Base-by-base conservation (phyloP, 2,329 filamentous ascomycete species). In the Ophiosphaerella herpotricha region DNA sequence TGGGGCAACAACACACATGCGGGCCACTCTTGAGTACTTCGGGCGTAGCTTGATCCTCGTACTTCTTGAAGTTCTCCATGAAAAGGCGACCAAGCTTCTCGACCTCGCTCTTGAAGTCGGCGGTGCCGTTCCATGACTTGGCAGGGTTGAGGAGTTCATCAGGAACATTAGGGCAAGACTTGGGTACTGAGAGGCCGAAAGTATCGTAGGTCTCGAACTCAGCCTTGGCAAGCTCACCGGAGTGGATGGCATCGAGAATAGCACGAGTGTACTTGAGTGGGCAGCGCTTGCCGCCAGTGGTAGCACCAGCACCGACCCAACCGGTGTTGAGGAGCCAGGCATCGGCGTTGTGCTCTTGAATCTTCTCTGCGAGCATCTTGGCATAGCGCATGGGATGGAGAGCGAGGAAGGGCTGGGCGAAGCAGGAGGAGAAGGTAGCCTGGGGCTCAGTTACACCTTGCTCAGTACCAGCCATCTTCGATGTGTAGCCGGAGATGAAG, bases 401-500 rank as follows among this genome's bases (percentile, higher is more conserved):
- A 36, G 94, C 94, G 68, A 99, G 82, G 91, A 99, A 99, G 56
- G 94, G 94, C 80, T 99, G 94, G 48, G 94, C 94, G 79, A 99
- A 99, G 86, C 94, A 99, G 45, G 92, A 95, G 23, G 92, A 97
- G 86, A 99, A 99, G 70, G 94, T 99, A 21, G 94, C 94, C 79
- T 97, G 91, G 60, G 94, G 94, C 80, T 99, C 94, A 8, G 90
- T 95, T 60, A 99, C 86, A 71, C 94, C 94, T 61, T 97, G 91
- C 80, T 99, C 94, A 31, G 94, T 99, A 71, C 94, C 94, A 60
- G 94, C 94, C 94, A 99, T 99, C 87, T 99, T 99, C 73, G 93
- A 97, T 59, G 94, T 99, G 84, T 99, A 99, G 67, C 94, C 94
- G 14, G 90, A 96, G 79, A 99, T 99, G 86, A 99, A 99, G 84